Evolutionary conservation across 1,284 basidiomycete species (phyloP), one percentile per base, ranked within the genome.

Genomic region (Thelephora terrestris): DNA sequence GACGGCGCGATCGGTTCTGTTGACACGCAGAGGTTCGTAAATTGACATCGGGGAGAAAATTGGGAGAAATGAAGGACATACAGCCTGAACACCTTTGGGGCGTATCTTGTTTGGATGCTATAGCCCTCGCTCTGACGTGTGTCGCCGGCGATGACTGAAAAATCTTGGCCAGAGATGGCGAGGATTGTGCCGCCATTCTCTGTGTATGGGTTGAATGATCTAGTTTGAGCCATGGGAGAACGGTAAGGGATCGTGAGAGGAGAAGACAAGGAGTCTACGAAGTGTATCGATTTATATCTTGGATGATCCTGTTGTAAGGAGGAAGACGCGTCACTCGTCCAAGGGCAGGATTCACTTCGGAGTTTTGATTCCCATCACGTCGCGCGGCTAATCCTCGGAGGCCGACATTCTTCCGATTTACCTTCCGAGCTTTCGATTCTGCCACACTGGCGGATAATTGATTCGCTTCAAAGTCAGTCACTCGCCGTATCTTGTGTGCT

Each of bases 101-200:
- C 91, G 67, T 95, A 95, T 64, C 93, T 79, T 49, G 92, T 94
- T 72, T 97, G 93, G 64, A 96, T 96, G 61, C 74, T 89, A 70
- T 90, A 96, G 25, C 92, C 92, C 65, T 93, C 89, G 54, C 85
- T 91, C 71, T 96, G 93, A 53, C 93, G 74, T 32, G 93, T 97
- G 69, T 97, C 93, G 48, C 91, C 90, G 5, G 93, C 92, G 61
- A 96, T 89, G 62, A 96, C 90, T 50, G 78, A 79, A 65, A 96
- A 97, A 67, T 93, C 88, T 47, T 80, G 76, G 46, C 92, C 92
- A 7, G 92, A 90, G 64, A 97, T 90, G 59, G 93, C 91, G 56
- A 97, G 81, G 68, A 96, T 93, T 35, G 92, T 92, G 25, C 92
- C 92, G 45, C 92, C 91, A 59, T 95, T 96, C 59, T 92, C 82